A percentile compares a stretch with the other conserved stretches of the same genome.
These are phyloP conservation scores for Metschnikowia hibisci DNA, from an alignment of 805 yeast genomes.

Conservation along the genomic window DNA sequence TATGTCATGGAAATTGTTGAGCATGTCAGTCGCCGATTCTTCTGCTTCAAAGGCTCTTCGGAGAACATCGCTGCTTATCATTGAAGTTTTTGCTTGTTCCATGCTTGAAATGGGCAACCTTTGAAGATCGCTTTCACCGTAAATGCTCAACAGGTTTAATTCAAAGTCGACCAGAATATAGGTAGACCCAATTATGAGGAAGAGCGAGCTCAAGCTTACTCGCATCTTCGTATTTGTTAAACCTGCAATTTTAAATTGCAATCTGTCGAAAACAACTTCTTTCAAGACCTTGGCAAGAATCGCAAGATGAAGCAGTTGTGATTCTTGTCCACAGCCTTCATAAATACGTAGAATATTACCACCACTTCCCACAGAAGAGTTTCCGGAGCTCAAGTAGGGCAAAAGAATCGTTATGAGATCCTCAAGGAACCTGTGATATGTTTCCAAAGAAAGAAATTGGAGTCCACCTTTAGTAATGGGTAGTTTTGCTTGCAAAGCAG, in stretches of 20 bases:
- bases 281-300: conserved; percentile 12
- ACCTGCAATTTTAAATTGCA: conserved; percentile 5
- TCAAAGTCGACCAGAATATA: conserved; percentile 11
- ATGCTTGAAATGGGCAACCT: conserved; percentile 5
- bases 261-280: conserved; percentile 10
- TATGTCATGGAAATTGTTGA: neutral
- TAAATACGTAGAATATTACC: conserved; percentile 14
- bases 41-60: conserved; percentile 8
- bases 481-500: conserved; percentile 2
- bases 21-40: neutral
- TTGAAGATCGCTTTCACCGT: conserved; percentile 3
- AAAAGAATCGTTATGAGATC: conserved; percentile 4
- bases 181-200: conserved; percentile 6
- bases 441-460: conserved; percentile 1
- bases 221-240: neutral
- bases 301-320: conserved; percentile 7
- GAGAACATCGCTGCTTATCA: conserved; percentile 4
- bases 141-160: conserved; percentile 3
- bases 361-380: conserved; percentile 5
- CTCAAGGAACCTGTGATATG: conserved; percentile 3
- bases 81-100: conserved; percentile 1
- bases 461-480: conserved; percentile 7
- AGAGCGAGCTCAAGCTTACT: conserved; percentile 7
- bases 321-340: conserved; percentile 10
- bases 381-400: conserved; percentile 2